Base-by-base conservation (phyloP, 1,284 basidiomycete species). In the Pseudozyma flocculosa region DNA sequence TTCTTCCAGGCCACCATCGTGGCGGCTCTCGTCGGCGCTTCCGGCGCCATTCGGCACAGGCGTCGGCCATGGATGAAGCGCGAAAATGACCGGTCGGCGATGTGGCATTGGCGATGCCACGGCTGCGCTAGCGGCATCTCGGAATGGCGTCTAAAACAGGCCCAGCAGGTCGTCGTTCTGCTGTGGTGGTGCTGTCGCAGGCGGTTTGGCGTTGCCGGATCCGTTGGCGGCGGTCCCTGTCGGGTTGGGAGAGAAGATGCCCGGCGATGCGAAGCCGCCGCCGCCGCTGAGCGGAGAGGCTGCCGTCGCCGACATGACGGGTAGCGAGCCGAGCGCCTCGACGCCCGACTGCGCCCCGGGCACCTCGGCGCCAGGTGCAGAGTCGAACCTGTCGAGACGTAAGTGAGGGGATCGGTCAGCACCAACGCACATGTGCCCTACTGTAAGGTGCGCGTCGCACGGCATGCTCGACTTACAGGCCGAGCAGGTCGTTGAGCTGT, bases 401-500 rank as follows among this genome's bases (percentile, higher is more conserved):
- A 53, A 39, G 15, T 40, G 42, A 17, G 54, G 1, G 40, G 13
- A 17, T 46, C 11, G 10, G 11, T 11, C 11, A 34, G n/a, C 29
- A 24, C 45, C 13, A 40, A 15, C 32, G 26, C 5, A 34, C 11
- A 19, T 38, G 23, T 42, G 26, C 18, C 44, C 17, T 24, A 11
- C n/a, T n/a, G n/a, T n/a, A n/a, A n/a, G n/a, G n/a, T n/a, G n/a
- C n/a, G n/a, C n/a, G n/a, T n/a, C n/a, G n/a, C n/a, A n/a, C n/a
- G n/a, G n/a, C n/a, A n/a, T n/a, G n/a, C n/a, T n/a, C 23, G 11
- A 54, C 53, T 54, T 29, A 57, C 50, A 73, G 45, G 1, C 72
- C 72, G 11, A 73, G 51, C n/a, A 73, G 43, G 45, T 73, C 72
- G 29, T 72, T 70, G 19, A 73, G 40, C 36, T 68, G 64, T 4